Evolutionary conservation across 805 yeast genomes (phyloP), one percentile per base, ranked within the genome.

Genomic region (Yamadazyma sp.): DNA sequence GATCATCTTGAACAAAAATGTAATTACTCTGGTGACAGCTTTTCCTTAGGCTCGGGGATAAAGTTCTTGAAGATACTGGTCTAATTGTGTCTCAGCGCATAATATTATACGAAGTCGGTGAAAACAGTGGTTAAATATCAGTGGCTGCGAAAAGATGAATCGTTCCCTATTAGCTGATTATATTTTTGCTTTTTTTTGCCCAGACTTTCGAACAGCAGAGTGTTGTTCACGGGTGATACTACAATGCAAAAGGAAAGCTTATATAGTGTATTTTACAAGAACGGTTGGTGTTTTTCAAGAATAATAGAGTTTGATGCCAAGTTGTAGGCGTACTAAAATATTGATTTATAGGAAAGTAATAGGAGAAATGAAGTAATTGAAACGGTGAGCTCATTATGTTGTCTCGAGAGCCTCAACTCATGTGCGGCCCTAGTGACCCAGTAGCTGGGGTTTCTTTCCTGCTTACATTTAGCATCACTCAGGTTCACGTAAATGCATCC

Each of bases 21-120:
- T 28, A 54, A 67, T 0, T 85, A 95, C 57, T 48, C 40, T 3
- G 39, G 26, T 13, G 46, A 16, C 3, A 36, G 30, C 3, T 50
- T 53, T 40, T 20, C 50, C 5, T 53, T 68, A 24, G 39, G 46
- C 11, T 44, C 1, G 74, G 73, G 2, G 49, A 52, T 10, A 49
- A 47, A 9, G 67, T 68, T 3, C 54, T 68, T 23, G 51, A 60
- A 9, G 47, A 50, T 12, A 66, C 64, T 37, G 49, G 55, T 3
- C 12, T 25, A 16, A 25, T 13, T 13, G 10, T 6, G 27, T n/a
- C 28, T 13, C 28, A n/a, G n/a, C n/a, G n/a, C 34, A 5, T 25
- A 9, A 4, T 11, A 25, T 13, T 12, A 10, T 16, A 25, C 7
- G 14, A 25, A n/a, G n/a, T n/a, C n/a, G n/a, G n/a, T n/a, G n/a